Base-by-base conservation (phyloP, 495 filamentous ascomycete species). In the Xylaria nigripes region DNA sequence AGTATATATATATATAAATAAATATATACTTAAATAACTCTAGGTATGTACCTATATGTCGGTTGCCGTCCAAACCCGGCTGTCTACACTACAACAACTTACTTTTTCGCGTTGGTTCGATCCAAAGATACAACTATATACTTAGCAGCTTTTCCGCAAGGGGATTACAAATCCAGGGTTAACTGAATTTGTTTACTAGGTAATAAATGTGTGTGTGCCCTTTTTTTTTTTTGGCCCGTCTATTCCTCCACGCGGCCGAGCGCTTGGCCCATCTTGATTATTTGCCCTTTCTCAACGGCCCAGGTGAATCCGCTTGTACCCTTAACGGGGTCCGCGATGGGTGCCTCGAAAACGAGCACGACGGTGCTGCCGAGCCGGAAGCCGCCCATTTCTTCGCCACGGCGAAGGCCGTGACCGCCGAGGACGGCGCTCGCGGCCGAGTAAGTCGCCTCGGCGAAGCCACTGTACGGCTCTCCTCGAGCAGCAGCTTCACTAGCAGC, bases 341-440 rank as follows among this genome's bases (percentile, higher is more conserved):
- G 93, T 34, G 92, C 93, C 69, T 99, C 93, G 72, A 99, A 99
- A 4, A 97, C 91, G 29, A 99, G 74, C 32, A 99, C 93, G 54
- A 99, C 86, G 0, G 92, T 91, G 66, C 91, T 96, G 21, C 93
- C 93, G 19, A 99, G 76, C 73, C 93, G 90, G 70, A 99, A 99
- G 0, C 93, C 93, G 22, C 93, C 93, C 89, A 99, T 96, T 70
- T 99, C 94, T 57, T 94, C 91, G 22, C 93, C 93, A 36, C 89
- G 79, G 44, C 83, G 76, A 54, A 97, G 70, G 9, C 93, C 85
- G 66, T 96, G 82, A 10, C 93, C 93, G 22, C 83, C 80, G 2
- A 99, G 76, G 1, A 95, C 78, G 10, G 70, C 63, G 68, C 86
- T 93, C 6, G 91, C 88, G 18, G 78, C 77, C 51, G 77, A 81